A percentile compares a stretch with the other conserved stretches of the same genome.
Conservation (phyloP, 139 green algal genomes). For the Chlorella sp. region DNA sequence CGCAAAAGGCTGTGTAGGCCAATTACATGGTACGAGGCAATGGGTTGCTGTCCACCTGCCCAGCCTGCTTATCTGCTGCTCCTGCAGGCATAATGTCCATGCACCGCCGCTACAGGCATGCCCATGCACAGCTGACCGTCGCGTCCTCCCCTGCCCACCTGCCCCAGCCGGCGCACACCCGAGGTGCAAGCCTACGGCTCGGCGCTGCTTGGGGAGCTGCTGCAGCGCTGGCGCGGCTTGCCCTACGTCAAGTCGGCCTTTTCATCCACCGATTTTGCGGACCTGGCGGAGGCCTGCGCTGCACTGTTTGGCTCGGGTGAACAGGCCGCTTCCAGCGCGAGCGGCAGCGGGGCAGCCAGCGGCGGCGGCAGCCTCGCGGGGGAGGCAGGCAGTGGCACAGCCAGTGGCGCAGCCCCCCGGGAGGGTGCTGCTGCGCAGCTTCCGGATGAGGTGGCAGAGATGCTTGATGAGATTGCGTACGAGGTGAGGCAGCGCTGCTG, state of each 20-base stretch:
- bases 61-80: no score
- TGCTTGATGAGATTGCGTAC: not conserved
- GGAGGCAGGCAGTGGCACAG: not conserved
- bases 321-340: not conserved
- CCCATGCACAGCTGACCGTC: not conserved
- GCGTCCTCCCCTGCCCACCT: not conserved
- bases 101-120: no score
- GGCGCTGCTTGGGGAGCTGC: conserved; percentile 10
- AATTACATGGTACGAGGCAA: no score
- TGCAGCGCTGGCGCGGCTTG: not conserved
- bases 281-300: conserved; percentile 21
- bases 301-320: conserved; percentile 1
- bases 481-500: not conserved
- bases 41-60: no score
- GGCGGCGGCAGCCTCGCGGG: no score
- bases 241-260: conserved; percentile 28
- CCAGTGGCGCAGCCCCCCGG: not conserved
- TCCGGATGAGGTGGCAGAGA: not conserved
- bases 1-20: no score
- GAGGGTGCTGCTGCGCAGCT: not conserved
- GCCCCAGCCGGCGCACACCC: not conserved
- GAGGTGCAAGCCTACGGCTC: conserved; percentile 1
- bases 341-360: not conserved
- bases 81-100: no score
- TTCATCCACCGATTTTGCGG: conserved; percentile 30